phyloP scores from a whole-genome alignment of 2,329 filamentous ascomycete genomes.

The Epichloe brachyelytri region DNA sequence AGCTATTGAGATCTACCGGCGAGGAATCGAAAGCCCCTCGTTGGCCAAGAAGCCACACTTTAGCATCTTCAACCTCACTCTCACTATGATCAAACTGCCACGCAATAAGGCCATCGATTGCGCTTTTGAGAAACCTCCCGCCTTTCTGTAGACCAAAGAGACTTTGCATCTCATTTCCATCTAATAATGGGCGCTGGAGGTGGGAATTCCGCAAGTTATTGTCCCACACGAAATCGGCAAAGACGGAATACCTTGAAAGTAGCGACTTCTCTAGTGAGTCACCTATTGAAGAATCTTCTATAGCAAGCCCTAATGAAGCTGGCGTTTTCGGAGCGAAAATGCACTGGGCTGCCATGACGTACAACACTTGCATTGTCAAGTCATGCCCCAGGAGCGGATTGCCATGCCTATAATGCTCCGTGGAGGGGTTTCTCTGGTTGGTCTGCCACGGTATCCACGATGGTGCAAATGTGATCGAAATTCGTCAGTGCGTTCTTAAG shows the following conservation, averaged over 20 bases:
- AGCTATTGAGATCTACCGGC: no score
- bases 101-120: slow-evolving; percentile 4
- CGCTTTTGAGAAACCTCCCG: slow-evolving; percentile 7
- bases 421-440: background rate
- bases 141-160: slow-evolving; percentile 8
- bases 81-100: slow-evolving; percentile 9
- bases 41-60: slow-evolving; percentile 7
- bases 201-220: slow-evolving; percentile 4
- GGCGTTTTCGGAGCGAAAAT: background rate
- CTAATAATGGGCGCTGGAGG: slow-evolving; percentile 5
- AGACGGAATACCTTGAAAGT: background rate
- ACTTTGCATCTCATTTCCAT: slow-evolving; percentile 7
- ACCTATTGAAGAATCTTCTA: no score
- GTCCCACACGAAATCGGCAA: slow-evolving; percentile 6
- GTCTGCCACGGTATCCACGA: background rate
- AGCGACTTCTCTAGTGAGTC: background rate
- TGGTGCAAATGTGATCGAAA: slow-evolving; percentile 4
- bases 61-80: slow-evolving; percentile 4
- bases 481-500: slow-evolving; percentile 6
- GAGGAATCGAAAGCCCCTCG: background rate
- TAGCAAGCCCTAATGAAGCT: background rate
- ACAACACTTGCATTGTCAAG: slow-evolving; percentile 8
- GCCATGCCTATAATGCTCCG: slow-evolving; percentile 9
- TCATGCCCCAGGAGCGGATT: slow-evolving; percentile 9
- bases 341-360: slow-evolving; percentile 2